Evolutionary conservation across 2,329 filamentous ascomycete genomes (phyloP), one percentile per base, ranked within the genome.

Genomic region (Hypoxylon sp.): DNA sequence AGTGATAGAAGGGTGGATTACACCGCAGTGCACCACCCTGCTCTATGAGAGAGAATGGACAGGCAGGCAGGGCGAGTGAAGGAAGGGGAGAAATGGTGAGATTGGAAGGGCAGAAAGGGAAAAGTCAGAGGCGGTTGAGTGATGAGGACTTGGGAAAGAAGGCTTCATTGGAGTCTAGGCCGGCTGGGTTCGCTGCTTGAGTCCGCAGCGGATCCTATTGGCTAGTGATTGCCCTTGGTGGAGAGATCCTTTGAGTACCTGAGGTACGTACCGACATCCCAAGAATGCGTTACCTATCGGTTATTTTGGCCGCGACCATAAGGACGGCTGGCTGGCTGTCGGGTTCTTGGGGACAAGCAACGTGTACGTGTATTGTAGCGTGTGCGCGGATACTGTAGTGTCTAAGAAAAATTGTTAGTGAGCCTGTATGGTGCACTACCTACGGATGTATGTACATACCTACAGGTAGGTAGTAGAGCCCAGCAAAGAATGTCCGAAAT

Each of bases 111-210:
- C 58, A 47, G 59, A 55, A 60, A 60, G 59, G 63, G 64, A 64
- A 63, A 65, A 63, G 60, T 54, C 43, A 67, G 64, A 65, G 63
- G 67, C 69, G n/a, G 66, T 60, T 43, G 70, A 57, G 40, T 15
- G 62, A n/a, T 62, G 64, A 68, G 65, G 62, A 61, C 58, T 57
- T 63, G 63, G 71, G 74, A 73, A 73, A 73, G 70, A 71, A 72
- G 70, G 69, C 69, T 75, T 74, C 73, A 70, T 70, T 68, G 68
- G 69, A 66, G 68, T 63, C 62, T 69, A 69, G 66, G 67, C 69
- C 64, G n/a, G 64, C 67, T 67, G 72, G 63, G n/a, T n/a, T 65
- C 65, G 72, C 74, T 74, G 70, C 72, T 69, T 21, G 70, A 69
- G 61, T 50, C 55, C 48, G 55, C 45, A 31, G 58, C n/a, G 21